Evolutionary conservation across 1,284 basidiomycete species (phyloP).

Genomic region (Sanghuangporus baumii): DNA sequence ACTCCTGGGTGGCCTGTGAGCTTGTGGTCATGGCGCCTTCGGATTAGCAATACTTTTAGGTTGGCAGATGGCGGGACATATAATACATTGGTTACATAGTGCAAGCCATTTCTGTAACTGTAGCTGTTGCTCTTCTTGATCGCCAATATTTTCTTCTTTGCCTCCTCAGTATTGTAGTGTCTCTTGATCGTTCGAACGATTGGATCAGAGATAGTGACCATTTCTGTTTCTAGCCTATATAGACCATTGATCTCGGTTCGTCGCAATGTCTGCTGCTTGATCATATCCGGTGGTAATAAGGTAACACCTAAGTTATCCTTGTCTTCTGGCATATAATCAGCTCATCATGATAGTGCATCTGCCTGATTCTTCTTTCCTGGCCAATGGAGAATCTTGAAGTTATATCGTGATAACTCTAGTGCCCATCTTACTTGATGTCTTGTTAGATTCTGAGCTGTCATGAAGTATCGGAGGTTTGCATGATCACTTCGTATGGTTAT

Average conservation of each 20-base stretch:
- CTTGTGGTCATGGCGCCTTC: conserved; percentile 14
- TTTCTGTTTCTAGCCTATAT: not conserved
- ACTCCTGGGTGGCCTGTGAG: not conserved
- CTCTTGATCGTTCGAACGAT: conserved; percentile 24
- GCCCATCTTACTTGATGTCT: conserved; percentile 29
- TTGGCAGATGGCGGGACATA: conserved; percentile 13
- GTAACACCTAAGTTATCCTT: not conserved
- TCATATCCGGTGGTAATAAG: not conserved
- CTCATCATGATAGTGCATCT: conserved; percentile 26
- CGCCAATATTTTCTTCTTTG: conserved; percentile 17
- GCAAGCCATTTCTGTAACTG: not conserved
- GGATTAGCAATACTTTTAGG: not conserved
- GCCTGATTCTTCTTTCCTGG: conserved; percentile 25
- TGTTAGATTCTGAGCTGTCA: not conserved
- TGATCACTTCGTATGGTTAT: too few species aligned
- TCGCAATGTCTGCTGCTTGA: not conserved
- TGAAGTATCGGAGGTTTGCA: too few species aligned
- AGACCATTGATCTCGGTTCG: not conserved
- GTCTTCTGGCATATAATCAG: conserved; percentile 15
- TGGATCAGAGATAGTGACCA: not conserved
- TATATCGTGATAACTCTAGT: conserved; percentile 22
- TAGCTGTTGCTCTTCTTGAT: not conserved
- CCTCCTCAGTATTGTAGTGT: not conserved
- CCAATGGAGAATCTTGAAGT: conserved; percentile 25
- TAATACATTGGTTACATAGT: not conserved